Percentiles rank a stretch among this genome's conserved stretches.
These are phyloP conservation scores for Diaporthe amygdali DNA, from an alignment of 2,329 filamentous ascomycete species.

Conservation along the genomic window DNA sequence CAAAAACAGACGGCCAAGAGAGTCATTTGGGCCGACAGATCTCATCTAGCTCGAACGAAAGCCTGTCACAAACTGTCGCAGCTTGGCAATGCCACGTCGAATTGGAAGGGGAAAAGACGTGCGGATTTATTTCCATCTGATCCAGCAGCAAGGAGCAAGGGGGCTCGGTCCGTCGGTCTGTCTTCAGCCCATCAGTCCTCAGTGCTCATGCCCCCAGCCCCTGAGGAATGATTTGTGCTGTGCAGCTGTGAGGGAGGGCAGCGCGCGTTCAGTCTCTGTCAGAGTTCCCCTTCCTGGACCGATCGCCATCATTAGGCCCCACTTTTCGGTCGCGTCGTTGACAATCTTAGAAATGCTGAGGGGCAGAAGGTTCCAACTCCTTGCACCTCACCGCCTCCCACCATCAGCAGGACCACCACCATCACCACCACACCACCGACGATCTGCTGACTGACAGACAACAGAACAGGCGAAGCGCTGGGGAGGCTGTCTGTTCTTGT, in stretches of 20 bases:
- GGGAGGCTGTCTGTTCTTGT: neutral
- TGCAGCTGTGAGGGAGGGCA: too few species aligned
- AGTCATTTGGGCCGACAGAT: neutral
- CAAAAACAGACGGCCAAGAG: neutral
- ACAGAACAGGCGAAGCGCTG: neutral
- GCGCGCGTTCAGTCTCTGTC: neutral
- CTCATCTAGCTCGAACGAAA: neutral
- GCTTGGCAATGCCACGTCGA: neutral
- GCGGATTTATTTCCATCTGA: neutral
- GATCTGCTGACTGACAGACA: neutral
- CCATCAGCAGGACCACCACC: neutral
- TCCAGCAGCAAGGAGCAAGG: neutral
- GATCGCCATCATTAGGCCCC: neutral
- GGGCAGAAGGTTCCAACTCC: conserved; percentile 1
- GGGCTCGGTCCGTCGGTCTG: neutral
- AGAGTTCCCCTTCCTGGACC: neutral
- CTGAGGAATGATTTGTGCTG: too few species aligned
- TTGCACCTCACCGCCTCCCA: conserved; percentile 4
- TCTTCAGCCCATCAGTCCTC: too few species aligned
- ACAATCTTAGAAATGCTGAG: neutral
- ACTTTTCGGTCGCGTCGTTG: neutral
- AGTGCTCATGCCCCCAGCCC: too few species aligned
- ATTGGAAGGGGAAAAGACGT: neutral
- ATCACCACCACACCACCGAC: neutral
- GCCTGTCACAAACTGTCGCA: neutral